Conservation (phyloP, 768 basidiomycete genomes). For the Tricholoma bakamatsutake region DNA sequence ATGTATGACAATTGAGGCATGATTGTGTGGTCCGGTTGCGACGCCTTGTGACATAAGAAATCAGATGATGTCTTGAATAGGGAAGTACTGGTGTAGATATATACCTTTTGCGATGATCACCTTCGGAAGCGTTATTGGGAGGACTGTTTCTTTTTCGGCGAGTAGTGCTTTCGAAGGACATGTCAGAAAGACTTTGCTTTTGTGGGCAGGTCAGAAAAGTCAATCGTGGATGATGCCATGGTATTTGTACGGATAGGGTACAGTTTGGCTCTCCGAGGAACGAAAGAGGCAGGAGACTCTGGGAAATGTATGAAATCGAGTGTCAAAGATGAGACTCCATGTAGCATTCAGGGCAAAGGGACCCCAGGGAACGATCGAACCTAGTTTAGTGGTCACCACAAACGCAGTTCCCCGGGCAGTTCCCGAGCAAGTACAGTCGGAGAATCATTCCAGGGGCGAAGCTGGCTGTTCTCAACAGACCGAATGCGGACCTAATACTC, state of each 20-base stretch:
- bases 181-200: constrained; percentile 9
- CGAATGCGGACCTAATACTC: background rate
- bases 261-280: constrained; percentile 19
- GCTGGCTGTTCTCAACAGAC: too few species aligned
- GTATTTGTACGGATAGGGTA: constrained; percentile 21
- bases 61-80: background rate
- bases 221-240: constrained; percentile 8
- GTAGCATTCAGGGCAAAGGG: constrained; percentile 19
- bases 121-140: constrained; percentile 32
- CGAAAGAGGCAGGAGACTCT: constrained; percentile 14
- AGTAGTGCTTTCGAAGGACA: constrained; percentile 25
- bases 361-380: background rate
- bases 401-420: too few species aligned
- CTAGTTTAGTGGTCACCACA: too few species aligned
- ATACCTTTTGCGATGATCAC: constrained; percentile 54
- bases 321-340: constrained; percentile 15
- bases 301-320: constrained; percentile 15
- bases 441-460: background rate
- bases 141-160: constrained; percentile 25
- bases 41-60: constrained; percentile 27
- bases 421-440: constrained; percentile 10
- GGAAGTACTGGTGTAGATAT: background rate
- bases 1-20: constrained; percentile 68
- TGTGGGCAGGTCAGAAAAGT: constrained; percentile 12
- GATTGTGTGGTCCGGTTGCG: constrained; percentile 72